Evolutionary conservation across 2,329 filamentous ascomycete species (phyloP), one percentile per base, ranked within the genome.

Genomic region (Ceratocystis albifundus): DNA sequence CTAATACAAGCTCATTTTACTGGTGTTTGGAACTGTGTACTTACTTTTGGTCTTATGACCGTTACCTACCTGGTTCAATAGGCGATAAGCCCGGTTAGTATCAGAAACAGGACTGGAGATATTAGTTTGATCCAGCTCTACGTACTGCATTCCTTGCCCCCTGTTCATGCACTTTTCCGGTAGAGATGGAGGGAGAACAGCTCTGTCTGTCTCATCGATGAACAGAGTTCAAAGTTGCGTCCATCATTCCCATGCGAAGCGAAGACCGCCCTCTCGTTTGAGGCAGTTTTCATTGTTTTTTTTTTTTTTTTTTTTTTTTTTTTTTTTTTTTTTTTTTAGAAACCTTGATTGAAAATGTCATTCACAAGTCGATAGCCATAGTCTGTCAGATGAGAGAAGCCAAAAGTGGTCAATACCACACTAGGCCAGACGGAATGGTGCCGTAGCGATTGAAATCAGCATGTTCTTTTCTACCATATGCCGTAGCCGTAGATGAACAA

Each of bases 31-130:
- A 15, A 12, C 3, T 15, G 48, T 15, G 20, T 17, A 28, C 4
- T 15, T 53, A 53, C 48, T 53, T 53, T 53, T 53, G 48, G 48
- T 28, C 48, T 53, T 53, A 28, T 53, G 48, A 10, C 48, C 48
- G 10, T 10, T 53, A 10, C 8, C 22, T 28, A 12, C 2, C 48
- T 53, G 22, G 22, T 53, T 15, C 2, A 25, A 53, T 22, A 15
- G 22, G 48, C 20, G 22, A 28, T 12, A 15, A 28, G 48, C 15
- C 48, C 25, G 15, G 48, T 5, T 12, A 25, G 48, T 53, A 53
- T 53, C 22, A 53, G 20, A 53, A 28, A 10, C 48, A 25, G 12
- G 20, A 28, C 48, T 28, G 15, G 36, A 28, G 48, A 3, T 7
- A 28, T 25, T 25, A 1, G 8, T 22, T 28, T 53, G 48, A 25